Evolutionary conservation across 2,329 filamentous ascomycete genomes (phyloP).

Genomic region (Aspergillus intermedius): DNA sequence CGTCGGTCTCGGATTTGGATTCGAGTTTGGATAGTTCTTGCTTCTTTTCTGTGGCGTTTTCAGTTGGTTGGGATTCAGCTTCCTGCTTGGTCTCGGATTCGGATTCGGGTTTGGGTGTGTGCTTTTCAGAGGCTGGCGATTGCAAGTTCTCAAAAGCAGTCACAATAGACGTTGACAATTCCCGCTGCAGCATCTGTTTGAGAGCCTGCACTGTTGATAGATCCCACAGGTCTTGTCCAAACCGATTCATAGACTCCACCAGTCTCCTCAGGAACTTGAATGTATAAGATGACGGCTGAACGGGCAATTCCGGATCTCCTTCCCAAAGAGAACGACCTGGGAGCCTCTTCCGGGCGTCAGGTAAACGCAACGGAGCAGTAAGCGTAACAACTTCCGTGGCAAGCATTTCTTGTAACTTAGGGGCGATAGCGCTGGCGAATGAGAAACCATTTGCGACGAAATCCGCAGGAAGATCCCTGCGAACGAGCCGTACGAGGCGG

Average conservation of each 20-base stretch:
- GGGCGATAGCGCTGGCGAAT: constrained; percentile 58
- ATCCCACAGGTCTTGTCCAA: constrained; percentile 78
- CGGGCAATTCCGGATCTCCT: constrained; percentile 64
- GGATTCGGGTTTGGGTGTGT: neutral
- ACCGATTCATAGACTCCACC: constrained; percentile 59
- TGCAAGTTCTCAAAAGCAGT: constrained; percentile 18
- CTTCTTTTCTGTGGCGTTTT: neutral
- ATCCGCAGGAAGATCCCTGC: constrained; percentile 54
- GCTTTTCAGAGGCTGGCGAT: constrained; percentile 1
- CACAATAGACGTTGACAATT: constrained; percentile 35
- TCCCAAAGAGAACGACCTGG: constrained; percentile 71
- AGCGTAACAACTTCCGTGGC: constrained; percentile 46
- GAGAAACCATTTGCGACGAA: constrained; percentile 33
- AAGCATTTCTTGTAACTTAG: constrained; percentile 58
- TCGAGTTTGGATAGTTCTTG: no score
- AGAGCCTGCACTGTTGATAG: constrained; percentile 56
- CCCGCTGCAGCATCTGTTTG: constrained; percentile 51
- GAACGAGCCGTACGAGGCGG: constrained; percentile 67
- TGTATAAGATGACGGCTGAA: constrained; percentile 67
- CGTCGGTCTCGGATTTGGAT: no score
- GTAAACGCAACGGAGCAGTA: constrained; percentile 38
- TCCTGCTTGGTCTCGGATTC: constrained; percentile 1
- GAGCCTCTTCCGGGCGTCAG: constrained; percentile 41
- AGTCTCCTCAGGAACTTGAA: constrained; percentile 67
- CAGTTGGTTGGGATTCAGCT: neutral